phyloP scores from a whole-genome alignment of 2,329 filamentous ascomycete species.

The Cercospora sp. region DNA sequence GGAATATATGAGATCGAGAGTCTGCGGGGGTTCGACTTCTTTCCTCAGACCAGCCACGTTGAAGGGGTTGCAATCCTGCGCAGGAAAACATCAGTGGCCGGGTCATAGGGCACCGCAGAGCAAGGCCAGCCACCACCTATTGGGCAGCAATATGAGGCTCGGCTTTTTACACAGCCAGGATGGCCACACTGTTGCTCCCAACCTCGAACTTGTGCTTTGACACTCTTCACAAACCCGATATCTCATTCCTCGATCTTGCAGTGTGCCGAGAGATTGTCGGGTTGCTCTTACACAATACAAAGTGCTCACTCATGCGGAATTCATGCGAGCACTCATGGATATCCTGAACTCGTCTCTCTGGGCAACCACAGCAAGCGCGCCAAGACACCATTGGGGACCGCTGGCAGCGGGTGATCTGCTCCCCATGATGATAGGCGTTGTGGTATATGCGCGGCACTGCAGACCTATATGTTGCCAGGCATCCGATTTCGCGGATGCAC shows the following conservation, averaged over 20 bases:
- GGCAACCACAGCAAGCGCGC: background rate
- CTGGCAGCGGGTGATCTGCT: background rate
- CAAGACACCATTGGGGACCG: background rate
- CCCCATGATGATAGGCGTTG: background rate
- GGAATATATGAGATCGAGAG: slow-evolving; percentile 80
- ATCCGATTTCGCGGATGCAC: slow-evolving; percentile 3
- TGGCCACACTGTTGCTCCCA: background rate
- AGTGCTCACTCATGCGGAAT: background rate
- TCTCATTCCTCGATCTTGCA: background rate
- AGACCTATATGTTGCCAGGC: background rate
- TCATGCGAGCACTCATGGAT: background rate
- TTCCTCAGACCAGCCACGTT: slow-evolving; percentile 78
- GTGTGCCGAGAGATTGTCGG: background rate
- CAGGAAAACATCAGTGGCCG: slow-evolving; percentile 35
- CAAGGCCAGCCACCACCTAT: background rate
- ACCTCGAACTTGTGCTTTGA: background rate
- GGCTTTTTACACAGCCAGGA: background rate
- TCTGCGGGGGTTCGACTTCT: slow-evolving; percentile 92
- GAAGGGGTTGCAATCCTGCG: slow-evolving; percentile 64
- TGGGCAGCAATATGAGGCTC: background rate
- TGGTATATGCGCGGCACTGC: background rate
- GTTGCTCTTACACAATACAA: background rate
- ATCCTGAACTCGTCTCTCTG: background rate
- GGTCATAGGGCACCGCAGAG: background rate
- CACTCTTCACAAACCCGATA: background rate